Conservation (phyloP, 495 filamentous ascomycete species). For the Thermochaetoides thermophila region DNA sequence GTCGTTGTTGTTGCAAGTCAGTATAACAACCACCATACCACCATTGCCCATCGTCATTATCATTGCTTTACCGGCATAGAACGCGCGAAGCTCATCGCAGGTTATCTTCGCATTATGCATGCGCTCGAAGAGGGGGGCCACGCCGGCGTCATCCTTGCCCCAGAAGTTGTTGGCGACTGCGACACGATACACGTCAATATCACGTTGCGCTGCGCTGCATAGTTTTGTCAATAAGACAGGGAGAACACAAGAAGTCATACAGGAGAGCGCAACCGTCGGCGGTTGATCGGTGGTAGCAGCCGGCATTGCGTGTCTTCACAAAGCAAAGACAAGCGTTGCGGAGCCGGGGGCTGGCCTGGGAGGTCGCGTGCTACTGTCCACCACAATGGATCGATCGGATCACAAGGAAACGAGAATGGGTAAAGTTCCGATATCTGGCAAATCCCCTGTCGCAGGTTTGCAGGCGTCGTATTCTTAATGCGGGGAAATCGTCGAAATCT, state of each 20-base stretch:
- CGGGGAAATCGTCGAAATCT: no score
- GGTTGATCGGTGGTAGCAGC: slow-evolving; percentile 19
- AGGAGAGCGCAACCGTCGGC: slow-evolving; percentile 35
- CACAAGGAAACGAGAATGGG: no score
- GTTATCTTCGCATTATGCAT: slow-evolving; percentile 94
- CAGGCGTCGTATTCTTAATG: no score
- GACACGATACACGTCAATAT: background rate
- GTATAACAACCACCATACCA: background rate
- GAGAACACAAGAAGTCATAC: no score
- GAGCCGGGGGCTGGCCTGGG: slow-evolving; percentile 1
- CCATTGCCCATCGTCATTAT: slow-evolving; percentile 3
- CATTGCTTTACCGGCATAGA: slow-evolving; percentile 83
- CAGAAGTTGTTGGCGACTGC: slow-evolving; percentile 98
- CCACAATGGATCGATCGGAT: no score
- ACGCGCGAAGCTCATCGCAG: slow-evolving; percentile 82
- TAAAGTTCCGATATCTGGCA: no score
- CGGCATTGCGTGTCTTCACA: slow-evolving; percentile 18
- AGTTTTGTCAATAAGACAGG: slow-evolving; percentile 4
- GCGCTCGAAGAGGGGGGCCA: slow-evolving; percentile 81
- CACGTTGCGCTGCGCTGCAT: background rate
- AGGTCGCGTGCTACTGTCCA: no score
- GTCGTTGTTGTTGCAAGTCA: background rate
- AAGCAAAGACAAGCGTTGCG: slow-evolving; percentile 2
- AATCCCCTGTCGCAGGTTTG: no score
- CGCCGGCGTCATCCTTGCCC: slow-evolving; percentile 97